Percentiles rank a stretch among this genome's conserved stretches.
Evolutionary conservation across 2,329 filamentous ascomycete genomes (phyloP).

Genomic region (Cercospora sesami): DNA sequence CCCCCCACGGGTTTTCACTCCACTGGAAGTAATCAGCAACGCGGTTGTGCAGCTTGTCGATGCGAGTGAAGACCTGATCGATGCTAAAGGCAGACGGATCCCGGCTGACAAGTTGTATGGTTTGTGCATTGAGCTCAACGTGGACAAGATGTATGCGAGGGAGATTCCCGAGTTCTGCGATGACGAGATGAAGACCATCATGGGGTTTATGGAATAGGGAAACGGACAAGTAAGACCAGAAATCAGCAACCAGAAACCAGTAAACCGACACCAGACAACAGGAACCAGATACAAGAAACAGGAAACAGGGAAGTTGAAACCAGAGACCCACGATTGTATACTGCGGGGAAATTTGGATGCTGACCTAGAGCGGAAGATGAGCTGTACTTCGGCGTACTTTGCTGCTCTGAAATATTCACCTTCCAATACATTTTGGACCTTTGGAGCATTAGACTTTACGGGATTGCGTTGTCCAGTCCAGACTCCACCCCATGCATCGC

Average conservation of each 20-base stretch:
- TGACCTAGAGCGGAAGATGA: not conserved
- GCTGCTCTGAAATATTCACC: not conserved
- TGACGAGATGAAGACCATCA: conserved; percentile 35
- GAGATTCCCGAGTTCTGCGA: conserved; percentile 32
- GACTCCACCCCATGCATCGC: conserved; percentile 49
- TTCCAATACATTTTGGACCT: not conserved
- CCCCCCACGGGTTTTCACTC: conserved; percentile 40
- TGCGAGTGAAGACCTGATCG: conserved; percentile 25
- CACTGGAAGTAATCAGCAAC: conserved; percentile 36
- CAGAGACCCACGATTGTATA: too few species aligned
- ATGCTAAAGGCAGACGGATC: conserved; percentile 19
- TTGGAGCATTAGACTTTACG: conserved; percentile 18
- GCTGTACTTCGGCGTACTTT: not conserved
- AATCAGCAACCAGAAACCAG: too few species aligned
- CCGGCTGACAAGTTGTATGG: conserved; percentile 30
- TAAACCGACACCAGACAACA: too few species aligned
- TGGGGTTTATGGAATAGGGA: conserved; percentile 36
- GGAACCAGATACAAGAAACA: conserved; percentile 26
- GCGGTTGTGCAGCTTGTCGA: conserved; percentile 38
- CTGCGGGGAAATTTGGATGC: too few species aligned
- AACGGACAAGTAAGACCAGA: too few species aligned
- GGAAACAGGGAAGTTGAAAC: too few species aligned
- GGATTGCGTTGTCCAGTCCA: conserved; percentile 43
- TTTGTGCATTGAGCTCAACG: conserved; percentile 32
- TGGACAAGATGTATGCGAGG: conserved; percentile 30